These are phyloP conservation scores for Trichoderma atroviride DNA, from an alignment of 2,329 filamentous ascomycete genomes.

Conservation along the genomic window DNA sequence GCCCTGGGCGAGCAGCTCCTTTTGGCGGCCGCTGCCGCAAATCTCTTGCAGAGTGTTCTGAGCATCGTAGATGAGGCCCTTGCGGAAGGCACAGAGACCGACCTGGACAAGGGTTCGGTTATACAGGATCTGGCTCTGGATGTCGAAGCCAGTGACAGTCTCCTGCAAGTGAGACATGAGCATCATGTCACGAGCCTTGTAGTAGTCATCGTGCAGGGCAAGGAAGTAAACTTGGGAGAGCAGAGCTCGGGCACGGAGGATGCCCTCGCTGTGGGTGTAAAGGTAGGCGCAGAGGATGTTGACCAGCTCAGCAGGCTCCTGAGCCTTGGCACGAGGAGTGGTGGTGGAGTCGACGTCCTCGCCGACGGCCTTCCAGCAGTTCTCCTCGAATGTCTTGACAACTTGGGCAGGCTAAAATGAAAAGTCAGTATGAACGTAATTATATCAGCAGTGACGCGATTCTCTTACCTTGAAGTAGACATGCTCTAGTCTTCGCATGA, in stretches of 20 bases:
- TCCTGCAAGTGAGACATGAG: slow-evolving; percentile 99
- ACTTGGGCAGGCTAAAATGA: slow-evolving; percentile 76
- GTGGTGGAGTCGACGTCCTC: slow-evolving; percentile 72
- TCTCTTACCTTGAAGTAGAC: slow-evolving; percentile 88
- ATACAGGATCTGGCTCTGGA: slow-evolving; percentile 97
- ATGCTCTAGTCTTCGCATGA: slow-evolving; percentile 94
- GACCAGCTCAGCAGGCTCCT: slow-evolving; percentile 75
- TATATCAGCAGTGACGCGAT: neutral
- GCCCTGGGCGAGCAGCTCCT: slow-evolving; percentile 95
- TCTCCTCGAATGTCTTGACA: slow-evolving; percentile 90
- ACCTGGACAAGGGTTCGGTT: slow-evolving; percentile 98
- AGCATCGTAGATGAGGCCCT: slow-evolving; percentile 93
- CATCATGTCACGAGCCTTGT: slow-evolving; percentile 97
- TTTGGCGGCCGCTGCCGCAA: slow-evolving; percentile 94
- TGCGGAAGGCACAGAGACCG: slow-evolving; percentile 96
- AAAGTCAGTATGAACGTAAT: slow-evolving; percentile 24
- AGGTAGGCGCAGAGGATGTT: slow-evolving; percentile 92
- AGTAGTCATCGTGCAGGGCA: slow-evolving; percentile 96
- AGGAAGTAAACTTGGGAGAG: slow-evolving; percentile 98
- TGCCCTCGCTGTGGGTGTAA: slow-evolving; percentile 91
- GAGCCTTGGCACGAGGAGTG: slow-evolving; percentile 69
- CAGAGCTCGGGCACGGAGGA: slow-evolving; percentile 95
- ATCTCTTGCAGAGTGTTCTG: slow-evolving; percentile 98
- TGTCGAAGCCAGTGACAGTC: slow-evolving; percentile 94
- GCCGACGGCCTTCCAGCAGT: slow-evolving; percentile 83